A percentile compares a stretch with the other conserved stretches of the same genome.
Conservation (phyloP, 306 rosid genomes). For the Cucurbita argyrosperma region DNA sequence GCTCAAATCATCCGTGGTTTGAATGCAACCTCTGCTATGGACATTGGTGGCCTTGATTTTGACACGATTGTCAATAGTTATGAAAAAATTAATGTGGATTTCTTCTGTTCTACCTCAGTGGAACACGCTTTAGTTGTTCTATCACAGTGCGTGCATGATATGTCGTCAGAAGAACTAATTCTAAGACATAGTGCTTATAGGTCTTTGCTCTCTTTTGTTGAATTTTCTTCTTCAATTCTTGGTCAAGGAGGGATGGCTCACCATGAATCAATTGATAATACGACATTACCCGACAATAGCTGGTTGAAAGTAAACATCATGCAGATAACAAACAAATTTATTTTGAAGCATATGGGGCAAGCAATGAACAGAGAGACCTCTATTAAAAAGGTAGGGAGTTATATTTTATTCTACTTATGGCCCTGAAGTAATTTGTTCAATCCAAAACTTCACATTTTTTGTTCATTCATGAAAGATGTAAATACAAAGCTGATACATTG, state of each 20-base stretch:
- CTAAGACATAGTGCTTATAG: conserved; percentile 46
- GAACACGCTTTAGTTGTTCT: conserved; percentile 62
- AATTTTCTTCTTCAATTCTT: conserved; percentile 45
- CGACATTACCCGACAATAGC: conserved; percentile 14
- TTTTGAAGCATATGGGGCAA: conserved; percentile 66
- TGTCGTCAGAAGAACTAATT: conserved; percentile 66
- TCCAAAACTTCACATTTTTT: no score
- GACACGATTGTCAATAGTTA: conserved; percentile 52
- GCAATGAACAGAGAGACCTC: conserved; percentile 61
- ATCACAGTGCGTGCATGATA: conserved; percentile 83
- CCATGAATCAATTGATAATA: conserved; percentile 15
- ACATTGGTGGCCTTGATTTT: conserved; percentile 62
- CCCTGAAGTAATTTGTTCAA: not conserved
- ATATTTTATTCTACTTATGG: not conserved
- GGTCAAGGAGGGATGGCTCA: conserved; percentile 22
- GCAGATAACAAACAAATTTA: conserved; percentile 36
- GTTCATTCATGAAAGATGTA: no score
- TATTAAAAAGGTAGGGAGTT: conserved; percentile 39
- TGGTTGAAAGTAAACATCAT: conserved; percentile 58
- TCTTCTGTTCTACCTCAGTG: conserved; percentile 35
- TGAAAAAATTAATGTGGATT: conserved; percentile 31
- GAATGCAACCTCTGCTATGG: conserved; percentile 52
- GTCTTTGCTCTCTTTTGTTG: conserved; percentile 59
- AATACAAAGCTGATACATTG: no score
- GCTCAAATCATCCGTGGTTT: conserved; percentile 56